A percentile compares a stretch with the other conserved stretches of the same genome.
Conservation (phyloP, 768 basidiomycete genomes). For the Pluteus cervinus region DNA sequence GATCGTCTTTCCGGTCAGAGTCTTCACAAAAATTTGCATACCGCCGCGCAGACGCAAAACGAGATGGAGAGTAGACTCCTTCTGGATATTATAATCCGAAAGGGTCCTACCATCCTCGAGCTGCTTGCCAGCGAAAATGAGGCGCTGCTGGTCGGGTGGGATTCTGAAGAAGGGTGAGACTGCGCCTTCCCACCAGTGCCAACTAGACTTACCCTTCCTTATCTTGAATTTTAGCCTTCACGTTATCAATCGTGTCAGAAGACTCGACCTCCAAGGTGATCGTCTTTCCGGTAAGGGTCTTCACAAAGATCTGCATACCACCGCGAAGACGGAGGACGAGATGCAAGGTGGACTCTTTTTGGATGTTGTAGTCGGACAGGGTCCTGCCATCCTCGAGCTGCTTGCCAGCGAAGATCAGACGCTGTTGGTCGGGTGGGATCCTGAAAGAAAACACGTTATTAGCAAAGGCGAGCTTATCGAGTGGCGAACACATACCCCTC, state of each 20-base stretch:
- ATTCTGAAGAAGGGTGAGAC: slow-evolving; percentile 46
- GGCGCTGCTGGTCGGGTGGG: slow-evolving; percentile 72
- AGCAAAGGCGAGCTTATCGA: slow-evolving; percentile 3
- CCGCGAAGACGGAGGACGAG: slow-evolving; percentile 43
- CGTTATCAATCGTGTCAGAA: slow-evolving; percentile 71
- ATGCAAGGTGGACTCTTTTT: slow-evolving; percentile 57
- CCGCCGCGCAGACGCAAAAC: slow-evolving; percentile 40
- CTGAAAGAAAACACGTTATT: slow-evolving; percentile 20
- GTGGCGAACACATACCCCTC: slow-evolving; percentile 48
- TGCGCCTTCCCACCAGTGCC: too few relatives aligned
- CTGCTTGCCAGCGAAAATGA: slow-evolving; percentile 82
- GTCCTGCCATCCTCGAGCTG: slow-evolving; percentile 82
- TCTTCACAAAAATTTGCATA: slow-evolving; percentile 90
- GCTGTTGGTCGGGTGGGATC: slow-evolving; percentile 76
- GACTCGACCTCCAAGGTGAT: slow-evolving; percentile 86
- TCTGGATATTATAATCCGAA: slow-evolving; percentile 64
- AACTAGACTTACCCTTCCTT: slow-evolving; percentile 53
- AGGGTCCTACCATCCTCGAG: slow-evolving; percentile 78
- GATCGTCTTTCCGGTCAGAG: slow-evolving; percentile 85
- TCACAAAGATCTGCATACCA: slow-evolving; percentile 83
- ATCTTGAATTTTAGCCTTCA: slow-evolving; percentile 81
- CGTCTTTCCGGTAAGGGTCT: slow-evolving; percentile 86
- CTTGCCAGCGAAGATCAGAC: slow-evolving; percentile 78
- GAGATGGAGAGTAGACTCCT: slow-evolving; percentile 58
- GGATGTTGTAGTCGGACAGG: slow-evolving; percentile 63